Conservation (phyloP, 2,329 filamentous ascomycete genomes). For the Purpureocillium lavendulum region DNA sequence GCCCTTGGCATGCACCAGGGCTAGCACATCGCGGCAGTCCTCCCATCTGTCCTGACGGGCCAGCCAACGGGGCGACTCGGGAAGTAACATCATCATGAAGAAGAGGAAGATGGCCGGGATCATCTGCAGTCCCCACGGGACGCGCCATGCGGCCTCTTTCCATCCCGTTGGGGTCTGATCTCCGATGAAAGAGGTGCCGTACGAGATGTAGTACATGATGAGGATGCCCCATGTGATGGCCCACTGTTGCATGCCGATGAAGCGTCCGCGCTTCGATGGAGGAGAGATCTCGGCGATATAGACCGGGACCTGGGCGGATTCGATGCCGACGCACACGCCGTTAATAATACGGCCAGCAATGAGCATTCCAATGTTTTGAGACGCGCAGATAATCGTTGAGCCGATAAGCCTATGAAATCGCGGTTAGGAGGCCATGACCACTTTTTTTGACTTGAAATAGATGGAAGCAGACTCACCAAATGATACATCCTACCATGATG, state of each 20-base stretch:
- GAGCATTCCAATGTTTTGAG: slow-evolving; percentile 40
- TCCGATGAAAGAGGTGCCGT: slow-evolving; percentile 54
- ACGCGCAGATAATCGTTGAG: slow-evolving; percentile 34
- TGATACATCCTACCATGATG: slow-evolving; percentile 39
- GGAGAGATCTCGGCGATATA: slow-evolving; percentile 59
- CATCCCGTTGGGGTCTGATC: slow-evolving; percentile 16
- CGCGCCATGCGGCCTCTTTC: slow-evolving; percentile 50
- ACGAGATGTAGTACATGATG: slow-evolving; percentile 62
- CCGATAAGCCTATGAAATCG: slow-evolving; percentile 32
- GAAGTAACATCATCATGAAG: slow-evolving; percentile 49
- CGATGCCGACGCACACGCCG: slow-evolving; percentile 58
- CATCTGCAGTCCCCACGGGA: slow-evolving; percentile 60
- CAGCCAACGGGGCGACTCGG: slow-evolving; percentile 57
- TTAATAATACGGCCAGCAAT: slow-evolving; percentile 54
- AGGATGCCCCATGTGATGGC: slow-evolving; percentile 61
- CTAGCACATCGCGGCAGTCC: slow-evolving; percentile 43
- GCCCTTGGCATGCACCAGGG: slow-evolving; percentile 57
- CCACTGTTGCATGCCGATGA: slow-evolving; percentile 67
- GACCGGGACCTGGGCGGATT: slow-evolving; percentile 59
- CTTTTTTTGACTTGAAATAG: no score
- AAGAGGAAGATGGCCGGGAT: slow-evolving; percentile 52
- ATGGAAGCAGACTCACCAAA: slow-evolving; percentile 40
- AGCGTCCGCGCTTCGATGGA: slow-evolving; percentile 49
- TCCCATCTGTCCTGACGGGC: slow-evolving; percentile 53
- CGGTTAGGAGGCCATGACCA: not conserved